A percentile compares a stretch with the other conserved stretches of the same genome.
phyloP scores from a whole-genome alignment of 179 eudicot species.

The Nepenthes alata region DNA sequence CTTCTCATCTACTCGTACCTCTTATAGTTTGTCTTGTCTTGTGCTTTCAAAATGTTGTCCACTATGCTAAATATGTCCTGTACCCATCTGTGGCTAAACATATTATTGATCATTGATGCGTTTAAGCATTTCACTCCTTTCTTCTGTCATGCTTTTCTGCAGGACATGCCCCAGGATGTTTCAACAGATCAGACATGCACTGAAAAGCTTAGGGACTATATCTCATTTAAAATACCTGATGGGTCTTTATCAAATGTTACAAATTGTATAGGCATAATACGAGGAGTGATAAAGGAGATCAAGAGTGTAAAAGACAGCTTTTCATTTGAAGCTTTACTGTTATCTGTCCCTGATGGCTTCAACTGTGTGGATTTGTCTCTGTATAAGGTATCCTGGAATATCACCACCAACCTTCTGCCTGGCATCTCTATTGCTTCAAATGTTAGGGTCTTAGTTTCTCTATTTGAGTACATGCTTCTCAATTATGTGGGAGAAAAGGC shows the following conservation, averaged over 20 bases:
- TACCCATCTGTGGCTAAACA: not conserved
- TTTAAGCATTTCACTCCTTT: not conserved
- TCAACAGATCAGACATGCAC: slow-evolving; percentile 23
- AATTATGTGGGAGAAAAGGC: no score
- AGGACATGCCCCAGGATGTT: slow-evolving; percentile 41
- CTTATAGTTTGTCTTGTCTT: no score
- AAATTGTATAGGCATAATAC: slow-evolving; percentile 57
- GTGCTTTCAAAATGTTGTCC: no score
- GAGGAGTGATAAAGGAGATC: slow-evolving; percentile 40
- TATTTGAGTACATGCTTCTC: no score
- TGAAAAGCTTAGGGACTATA: slow-evolving; percentile 41
- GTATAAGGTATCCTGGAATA: slow-evolving; percentile 46
- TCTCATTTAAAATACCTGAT: slow-evolving; percentile 64
- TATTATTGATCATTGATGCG: not conserved
- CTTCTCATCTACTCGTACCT: no score
- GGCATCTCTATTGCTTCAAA: not conserved
- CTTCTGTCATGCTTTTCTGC: slow-evolving; percentile 7
- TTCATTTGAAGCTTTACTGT: slow-evolving; percentile 50
- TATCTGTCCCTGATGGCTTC: slow-evolving; percentile 63
- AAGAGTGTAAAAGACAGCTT: slow-evolving; percentile 23
- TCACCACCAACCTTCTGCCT: not conserved
- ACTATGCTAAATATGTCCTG: no score
- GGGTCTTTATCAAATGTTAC: slow-evolving; percentile 41
- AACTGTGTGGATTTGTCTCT: slow-evolving; percentile 77
- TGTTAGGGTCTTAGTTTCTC: not conserved